Evolutionary conservation across 805 yeast genomes (phyloP), one percentile per base, ranked within the genome.

Genomic region (Henningerozyma blattae): DNA sequence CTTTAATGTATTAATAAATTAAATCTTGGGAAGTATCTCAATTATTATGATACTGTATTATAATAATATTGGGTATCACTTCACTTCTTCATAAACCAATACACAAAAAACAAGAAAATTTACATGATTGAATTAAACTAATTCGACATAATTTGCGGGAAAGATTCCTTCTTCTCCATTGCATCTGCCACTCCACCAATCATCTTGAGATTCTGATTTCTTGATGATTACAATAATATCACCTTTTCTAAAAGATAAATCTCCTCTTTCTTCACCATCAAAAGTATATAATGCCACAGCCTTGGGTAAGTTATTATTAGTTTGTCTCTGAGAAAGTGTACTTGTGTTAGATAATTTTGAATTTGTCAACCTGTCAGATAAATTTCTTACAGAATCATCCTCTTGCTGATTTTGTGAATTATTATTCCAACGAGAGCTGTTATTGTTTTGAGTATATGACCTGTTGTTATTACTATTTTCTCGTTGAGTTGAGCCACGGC

Each of bases 151-250:
- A 56, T 89, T 89, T 3, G 98, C 98, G n/a, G 98, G 98, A 70
- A 89, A 89, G 17, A 91, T 89, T 34, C 98, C 98, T 50, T 84
- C 85, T 40, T 62, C 62, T 10, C 93, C 91, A 44, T 81, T 81
- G 36, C 75, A 66, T 56, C 82, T 75, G 26, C 98, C 98, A 0
- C 96, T 86, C 98, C 98, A 89, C 98, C 98, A 89, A 56, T 91
- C 97, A 55, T 89, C 94, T 31, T 75, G 72, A 15, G 95, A 79
- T 9, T 82, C 89, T 8, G 91, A 76, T 58, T 82, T 84, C 57
- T 86, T 84, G 36, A 83, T 62, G 44, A 91, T 81, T 28, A 85
- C 78, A 47, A 89, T 82, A 16, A 84, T 82, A 56, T 91, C 98
- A 34, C 98, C 98, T 63, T 91, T 89, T 47, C 75, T 77, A 67